Evolutionary conservation across 1,284 basidiomycete genomes (phyloP), one percentile per base, ranked within the genome.

Genomic region (Cutaneotrichosporon daszewskae): DNA sequence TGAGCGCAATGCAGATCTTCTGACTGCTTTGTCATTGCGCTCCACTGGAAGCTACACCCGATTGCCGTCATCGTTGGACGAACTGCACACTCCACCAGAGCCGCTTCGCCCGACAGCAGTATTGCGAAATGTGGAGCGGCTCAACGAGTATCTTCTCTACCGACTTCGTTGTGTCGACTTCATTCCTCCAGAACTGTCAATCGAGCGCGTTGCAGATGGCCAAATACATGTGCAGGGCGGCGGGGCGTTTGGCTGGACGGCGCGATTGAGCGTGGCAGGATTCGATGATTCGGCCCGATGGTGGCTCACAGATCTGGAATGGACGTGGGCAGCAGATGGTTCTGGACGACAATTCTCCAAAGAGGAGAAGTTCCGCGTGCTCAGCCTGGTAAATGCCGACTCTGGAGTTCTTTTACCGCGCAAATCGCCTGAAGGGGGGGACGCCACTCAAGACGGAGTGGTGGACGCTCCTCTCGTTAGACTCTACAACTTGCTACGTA

Each of bases 301-400:
- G 66, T 66, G 64, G 64, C 47, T 66, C 35, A 65, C 60, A 1
- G 66, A 63, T 18, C 50, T 66, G 17, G 62, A 63, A 17, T 68
- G 66, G 66, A 54, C 55, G 4, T 68, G 66, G 66, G 53, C 40
- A 12, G 40, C 43, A 5, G 57, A 58, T 17, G 48, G 51, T 6
- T 26, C 48, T 14, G n/a, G n/a, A n/a, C n/a, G n/a, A n/a, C n/a
- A n/a, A n/a, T n/a, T n/a, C n/a, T n/a, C n/a, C n/a, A n/a, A n/a
- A n/a, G n/a, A n/a, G n/a, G n/a, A n/a, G n/a, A n/a, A n/a, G n/a
- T n/a, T n/a, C n/a, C n/a, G n/a, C n/a, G n/a, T n/a, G n/a, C n/a
- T n/a, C n/a, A n/a, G n/a, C n/a, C n/a, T n/a, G n/a, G n/a, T n/a
- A n/a, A n/a, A n/a, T n/a, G n/a, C n/a, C n/a, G n/a, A n/a, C n/a